Percentiles rank a stretch among this genome's conserved stretches.
Conservation (phyloP, 768 basidiomycete genomes). For the Rubroboletus satanas region DNA sequence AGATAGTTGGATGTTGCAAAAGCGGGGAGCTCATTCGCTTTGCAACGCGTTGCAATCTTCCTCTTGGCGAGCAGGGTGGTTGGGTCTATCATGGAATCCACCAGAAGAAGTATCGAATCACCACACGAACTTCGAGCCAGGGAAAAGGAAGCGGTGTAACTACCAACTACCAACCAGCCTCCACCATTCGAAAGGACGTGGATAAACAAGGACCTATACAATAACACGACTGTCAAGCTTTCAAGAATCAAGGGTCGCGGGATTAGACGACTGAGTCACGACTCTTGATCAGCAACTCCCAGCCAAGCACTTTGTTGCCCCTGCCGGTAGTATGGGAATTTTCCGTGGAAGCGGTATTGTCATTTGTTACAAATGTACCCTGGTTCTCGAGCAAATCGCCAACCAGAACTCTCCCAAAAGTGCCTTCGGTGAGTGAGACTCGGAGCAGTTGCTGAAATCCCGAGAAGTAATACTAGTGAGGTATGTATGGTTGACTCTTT, state of each 20-base stretch:
- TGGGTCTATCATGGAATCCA: background rate
- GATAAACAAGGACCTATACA: background rate
- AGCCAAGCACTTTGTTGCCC: background rate
- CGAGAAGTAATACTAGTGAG: background rate
- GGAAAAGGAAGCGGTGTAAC: background rate
- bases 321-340: background rate
- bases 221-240: background rate
- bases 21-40: background rate
- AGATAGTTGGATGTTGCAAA: background rate
- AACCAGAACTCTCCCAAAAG: background rate
- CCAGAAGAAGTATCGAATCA: background rate
- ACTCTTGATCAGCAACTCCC: background rate
- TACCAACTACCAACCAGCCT: too few relatives aligned
- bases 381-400: background rate
- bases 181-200: background rate
- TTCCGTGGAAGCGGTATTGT: background rate
- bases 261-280: too few relatives aligned
- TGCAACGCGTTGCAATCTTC: background rate
- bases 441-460: background rate
- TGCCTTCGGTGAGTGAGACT: background rate
- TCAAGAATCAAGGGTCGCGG: background rate
- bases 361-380: background rate
- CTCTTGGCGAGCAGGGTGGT: background rate
- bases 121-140: background rate
- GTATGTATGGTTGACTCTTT: background rate